Conservation (phyloP, 345 rosid genomes). For the Adansonia digitata region DNA sequence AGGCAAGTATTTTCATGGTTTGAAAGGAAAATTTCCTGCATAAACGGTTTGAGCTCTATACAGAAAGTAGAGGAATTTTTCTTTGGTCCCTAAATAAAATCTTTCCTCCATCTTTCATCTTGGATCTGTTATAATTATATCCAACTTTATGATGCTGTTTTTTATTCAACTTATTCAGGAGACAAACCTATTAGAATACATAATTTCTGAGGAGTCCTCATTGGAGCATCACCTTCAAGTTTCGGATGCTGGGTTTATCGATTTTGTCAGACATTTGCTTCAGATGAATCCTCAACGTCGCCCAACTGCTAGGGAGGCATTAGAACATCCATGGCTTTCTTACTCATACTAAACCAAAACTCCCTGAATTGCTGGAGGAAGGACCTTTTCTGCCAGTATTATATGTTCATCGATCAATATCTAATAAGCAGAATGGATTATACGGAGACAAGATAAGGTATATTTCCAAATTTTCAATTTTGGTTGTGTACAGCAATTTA, state of each 20-base stretch:
- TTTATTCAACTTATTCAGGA: too few species aligned
- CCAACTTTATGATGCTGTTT: too few species aligned
- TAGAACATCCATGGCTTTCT: conserved; percentile 86
- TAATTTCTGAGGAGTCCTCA: conserved; percentile 60
- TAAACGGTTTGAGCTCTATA: too few species aligned
- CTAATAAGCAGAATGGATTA: too few species aligned
- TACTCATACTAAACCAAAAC: conserved; percentile 19
- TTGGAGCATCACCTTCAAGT: conserved; percentile 59
- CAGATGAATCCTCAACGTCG: conserved; percentile 79
- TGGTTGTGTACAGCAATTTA: too few species aligned
- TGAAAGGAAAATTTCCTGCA: too few species aligned
- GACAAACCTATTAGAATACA: conserved; percentile 64
- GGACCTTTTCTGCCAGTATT: conserved; percentile 6
- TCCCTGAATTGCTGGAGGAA: background rate
- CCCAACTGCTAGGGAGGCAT: conserved; percentile 75
- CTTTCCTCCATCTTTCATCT: too few species aligned
- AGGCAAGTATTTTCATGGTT: background rate
- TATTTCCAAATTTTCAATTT: too few species aligned
- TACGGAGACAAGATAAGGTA: too few species aligned
- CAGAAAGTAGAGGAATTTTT: too few species aligned
- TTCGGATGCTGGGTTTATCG: conserved; percentile 49
- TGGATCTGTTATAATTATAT: too few species aligned
- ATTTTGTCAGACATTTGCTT: conserved; percentile 63
- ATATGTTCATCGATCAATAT: background rate
- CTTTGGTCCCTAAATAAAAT: too few species aligned